Base-by-base conservation (phyloP, 2,329 filamentous ascomycete genomes). In the Monosporascus sp. region DNA sequence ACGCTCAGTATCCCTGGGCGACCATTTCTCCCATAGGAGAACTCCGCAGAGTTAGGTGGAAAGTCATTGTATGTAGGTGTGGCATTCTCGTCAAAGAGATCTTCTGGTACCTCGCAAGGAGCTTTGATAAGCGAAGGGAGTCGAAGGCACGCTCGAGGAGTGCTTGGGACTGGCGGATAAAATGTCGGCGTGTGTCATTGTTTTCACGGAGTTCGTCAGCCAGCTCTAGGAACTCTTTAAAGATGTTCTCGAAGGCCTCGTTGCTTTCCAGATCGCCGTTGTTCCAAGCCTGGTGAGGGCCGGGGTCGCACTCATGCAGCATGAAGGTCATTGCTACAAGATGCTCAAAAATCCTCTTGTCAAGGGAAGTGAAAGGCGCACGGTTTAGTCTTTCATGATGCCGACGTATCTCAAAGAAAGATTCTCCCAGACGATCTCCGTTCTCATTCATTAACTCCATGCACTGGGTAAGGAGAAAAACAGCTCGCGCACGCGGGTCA, bases 51-150 rank as follows among this genome's bases (percentile, higher is more conserved):
- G 6, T 11, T 34, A 15, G 11, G 18, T 15, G 51, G 17, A 45
- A 18, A 56, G 20, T 58, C 54, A 8, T 58, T n/a, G 22, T 56
- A 59, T 2, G 54, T 55, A 4, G 57, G 57, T 5, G 49, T 55
- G 27, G 2, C 31, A 6, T 37, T 27, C 18, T 54, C 49, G 14
- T 51, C 14, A 6, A 39, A 51, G 9, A 54, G 46, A 15, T 49
- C 31, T 9, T 17, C 3, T 2, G 37, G 38, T 45, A 56, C 18
- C 11, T 15, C 9, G 25, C 3, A 8, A 46, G 3, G 14, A 27
- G 31, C n/a, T 15, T 5, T 8, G 49, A 48, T 44, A 59, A 27
- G 3, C 45, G 37, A 44, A 57, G 50, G n/a, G 41, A 38, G 1
- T 49, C 4, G 11, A 53, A 22, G n/a, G 57, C 57, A n/a, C 47